Percentiles rank a stretch among this genome's conserved stretches.
Conservation (phyloP, 208 protist species). For the Leishmania gerbilli region DNA sequence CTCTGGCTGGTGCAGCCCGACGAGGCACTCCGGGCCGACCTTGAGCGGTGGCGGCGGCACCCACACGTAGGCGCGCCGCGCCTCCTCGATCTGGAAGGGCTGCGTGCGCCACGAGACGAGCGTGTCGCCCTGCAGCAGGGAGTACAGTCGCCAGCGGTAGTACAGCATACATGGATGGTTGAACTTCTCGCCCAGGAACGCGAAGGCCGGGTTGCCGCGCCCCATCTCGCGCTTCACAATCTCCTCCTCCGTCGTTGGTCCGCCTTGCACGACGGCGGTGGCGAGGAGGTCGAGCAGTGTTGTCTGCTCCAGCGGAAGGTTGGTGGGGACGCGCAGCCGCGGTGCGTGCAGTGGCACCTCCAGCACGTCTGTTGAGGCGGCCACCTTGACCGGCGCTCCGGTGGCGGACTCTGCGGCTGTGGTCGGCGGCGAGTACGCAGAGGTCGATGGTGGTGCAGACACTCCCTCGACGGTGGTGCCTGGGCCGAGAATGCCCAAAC, state of each 20-base stretch:
- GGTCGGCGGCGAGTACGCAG: not conserved
- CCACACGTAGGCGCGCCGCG: constrained; percentile 62
- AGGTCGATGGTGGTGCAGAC: not conserved
- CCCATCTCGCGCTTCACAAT: constrained; percentile 61
- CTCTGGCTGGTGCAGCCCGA: constrained; percentile 24
- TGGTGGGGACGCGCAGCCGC: constrained; percentile 27
- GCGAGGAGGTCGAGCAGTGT: constrained; percentile 75
- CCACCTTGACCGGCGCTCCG: not conserved
- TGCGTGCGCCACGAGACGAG: constrained; percentile 66
- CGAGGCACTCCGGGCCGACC: constrained; percentile 51
- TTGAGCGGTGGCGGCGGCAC: constrained; percentile 60
- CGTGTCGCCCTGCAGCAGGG: constrained; percentile 77
- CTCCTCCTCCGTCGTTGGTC: constrained; percentile 79
- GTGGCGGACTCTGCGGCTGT: constrained; percentile 1
- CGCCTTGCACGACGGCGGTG: constrained; percentile 60
- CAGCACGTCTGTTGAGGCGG: constrained; percentile 14
- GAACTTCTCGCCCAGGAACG: constrained; percentile 58
- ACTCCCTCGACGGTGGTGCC: not conserved
- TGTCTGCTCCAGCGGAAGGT: constrained; percentile 61
- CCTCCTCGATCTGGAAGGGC: constrained; percentile 73
- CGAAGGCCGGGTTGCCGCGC: constrained; percentile 60
- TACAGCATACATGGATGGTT: constrained; percentile 67
- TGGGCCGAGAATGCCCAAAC: not conserved
- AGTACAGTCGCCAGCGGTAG: constrained; percentile 90
- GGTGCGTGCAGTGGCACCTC: constrained; percentile 28